Evolutionary conservation across 192 early-diverging fungal genomes (phyloP).

Genomic region (Coemansia sp.): DNA sequence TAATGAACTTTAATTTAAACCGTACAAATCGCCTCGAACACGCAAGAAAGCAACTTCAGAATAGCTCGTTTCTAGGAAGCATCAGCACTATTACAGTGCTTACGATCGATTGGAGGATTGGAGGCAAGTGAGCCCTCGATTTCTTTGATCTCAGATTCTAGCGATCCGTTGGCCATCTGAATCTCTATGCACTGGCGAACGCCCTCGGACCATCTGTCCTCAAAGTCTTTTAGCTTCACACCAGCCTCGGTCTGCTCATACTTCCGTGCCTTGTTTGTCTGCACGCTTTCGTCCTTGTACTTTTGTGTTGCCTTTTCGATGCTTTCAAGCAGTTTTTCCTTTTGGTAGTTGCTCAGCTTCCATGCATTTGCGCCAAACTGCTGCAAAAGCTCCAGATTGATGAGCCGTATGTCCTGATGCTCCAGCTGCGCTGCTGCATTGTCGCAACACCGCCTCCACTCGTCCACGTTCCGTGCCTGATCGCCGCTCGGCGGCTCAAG

Average conservation of each 20-base stretch:
- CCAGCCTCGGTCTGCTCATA: constrained; percentile 44
- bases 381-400: constrained; percentile 52
- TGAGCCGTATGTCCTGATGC: constrained; percentile 40
- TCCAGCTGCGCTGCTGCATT: constrained; percentile 53
- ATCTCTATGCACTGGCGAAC: constrained; percentile 47
- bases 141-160: constrained; percentile 22
- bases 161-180: constrained; percentile 36
- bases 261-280: constrained; percentile 44
- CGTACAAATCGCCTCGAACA: no score
- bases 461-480: constrained; percentile 5
- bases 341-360: constrained; percentile 50
- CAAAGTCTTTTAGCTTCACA: constrained; percentile 27
- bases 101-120: background rate
- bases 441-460: constrained; percentile 31
- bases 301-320: constrained; percentile 27
- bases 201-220: constrained; percentile 36
- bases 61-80: no score
- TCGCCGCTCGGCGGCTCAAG: constrained; percentile 23
- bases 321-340: constrained; percentile 24
- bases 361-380: constrained; percentile 51
- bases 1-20: background rate
- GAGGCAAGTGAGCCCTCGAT: constrained; percentile 7
- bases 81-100: no score
- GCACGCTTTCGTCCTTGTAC: constrained; percentile 20
- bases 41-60: no score